A percentile compares a stretch with the other conserved stretches of the same genome.
Conservation (phyloP, 2,329 filamentous ascomycete species). For the Acephala macrosclerotiorum region DNA sequence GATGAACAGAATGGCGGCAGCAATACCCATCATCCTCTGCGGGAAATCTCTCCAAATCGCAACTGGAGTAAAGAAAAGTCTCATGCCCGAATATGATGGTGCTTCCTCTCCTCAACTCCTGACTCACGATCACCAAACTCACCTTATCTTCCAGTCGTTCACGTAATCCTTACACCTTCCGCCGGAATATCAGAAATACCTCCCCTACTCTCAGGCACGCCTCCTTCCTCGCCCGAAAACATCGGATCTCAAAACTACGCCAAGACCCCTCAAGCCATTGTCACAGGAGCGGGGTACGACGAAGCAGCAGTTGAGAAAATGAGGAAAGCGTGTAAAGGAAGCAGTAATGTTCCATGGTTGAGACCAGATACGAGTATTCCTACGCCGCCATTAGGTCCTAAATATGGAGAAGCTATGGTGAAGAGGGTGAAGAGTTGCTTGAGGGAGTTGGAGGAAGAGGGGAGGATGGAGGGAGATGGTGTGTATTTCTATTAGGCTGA, state of each 20-base stretch:
- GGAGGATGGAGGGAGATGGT: slow-evolving; percentile 27
- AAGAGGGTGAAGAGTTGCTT: slow-evolving; percentile 29
- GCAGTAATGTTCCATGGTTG: slow-evolving; percentile 31
- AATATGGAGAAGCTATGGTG: slow-evolving; percentile 31
- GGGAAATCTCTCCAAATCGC: slow-evolving; percentile 21
- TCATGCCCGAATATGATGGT: slow-evolving; percentile 29
- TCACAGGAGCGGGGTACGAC: slow-evolving; percentile 25
- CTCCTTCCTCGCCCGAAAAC: slow-evolving; percentile 3
- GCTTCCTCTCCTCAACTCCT: neutral
- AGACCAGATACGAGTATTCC: slow-evolving; percentile 30
- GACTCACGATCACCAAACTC: neutral
- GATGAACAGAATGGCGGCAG: neutral
- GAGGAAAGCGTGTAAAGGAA: slow-evolving; percentile 24
- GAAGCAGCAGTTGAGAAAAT: slow-evolving; percentile 28
- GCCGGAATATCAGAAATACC: slow-evolving; percentile 21
- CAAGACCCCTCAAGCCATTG: slow-evolving; percentile 16
- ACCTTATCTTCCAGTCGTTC: slow-evolving; percentile 21
- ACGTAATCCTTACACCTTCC: slow-evolving; percentile 23
- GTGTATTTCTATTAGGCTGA: slow-evolving; percentile 24
- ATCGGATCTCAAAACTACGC: slow-evolving; percentile 24
- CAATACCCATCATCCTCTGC: slow-evolving; percentile 20
- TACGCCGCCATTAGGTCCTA: slow-evolving; percentile 30
- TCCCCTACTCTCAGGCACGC: slow-evolving; percentile 15
- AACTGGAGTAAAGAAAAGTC: slow-evolving; percentile 17
- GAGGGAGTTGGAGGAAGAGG: slow-evolving; percentile 28